phyloP scores from a whole-genome alignment of 768 basidiomycete species.

The Naganishia friedmannii region DNA sequence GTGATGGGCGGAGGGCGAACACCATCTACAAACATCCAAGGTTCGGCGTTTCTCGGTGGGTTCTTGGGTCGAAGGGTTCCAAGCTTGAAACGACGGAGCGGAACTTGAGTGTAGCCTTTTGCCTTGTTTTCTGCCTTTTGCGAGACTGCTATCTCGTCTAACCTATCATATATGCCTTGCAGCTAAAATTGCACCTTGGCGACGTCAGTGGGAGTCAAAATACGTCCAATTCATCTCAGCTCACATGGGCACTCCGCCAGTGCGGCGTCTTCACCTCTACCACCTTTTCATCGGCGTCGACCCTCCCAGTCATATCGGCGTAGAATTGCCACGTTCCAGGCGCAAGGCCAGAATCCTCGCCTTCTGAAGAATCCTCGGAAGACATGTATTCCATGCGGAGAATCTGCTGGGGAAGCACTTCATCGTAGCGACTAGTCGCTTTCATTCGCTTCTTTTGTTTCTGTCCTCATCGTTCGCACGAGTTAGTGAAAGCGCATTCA shows the following conservation, averaged over 20 bases:
- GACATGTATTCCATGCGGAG: conserved; percentile 49
- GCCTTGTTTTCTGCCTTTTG: conserved; percentile 24
- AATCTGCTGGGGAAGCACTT: conserved; percentile 7
- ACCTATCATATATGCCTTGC: conserved; percentile 37
- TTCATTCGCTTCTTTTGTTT: conserved; percentile 47
- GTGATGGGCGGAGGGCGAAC: conserved; percentile 11
- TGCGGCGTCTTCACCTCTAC: conserved; percentile 48
- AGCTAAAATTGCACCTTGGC: conserved; percentile 29
- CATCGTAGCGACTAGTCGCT: conserved; percentile 28
- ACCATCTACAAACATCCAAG: conserved; percentile 29
- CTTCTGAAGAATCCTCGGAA: conserved; percentile 48
- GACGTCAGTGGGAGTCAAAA: background rate
- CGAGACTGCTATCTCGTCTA: conserved; percentile 37
- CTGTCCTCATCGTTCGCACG: conserved; percentile 27
- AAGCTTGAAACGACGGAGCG: conserved; percentile 39
- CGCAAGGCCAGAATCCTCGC: conserved; percentile 34
- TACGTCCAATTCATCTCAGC: conserved; percentile 1
- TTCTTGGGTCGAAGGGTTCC: conserved; percentile 26
- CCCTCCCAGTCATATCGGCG: conserved; percentile 38
- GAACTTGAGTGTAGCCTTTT: conserved; percentile 41
- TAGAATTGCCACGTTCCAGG: conserved; percentile 22
- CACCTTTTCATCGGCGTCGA: conserved; percentile 42
- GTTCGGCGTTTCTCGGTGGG: conserved; percentile 22
- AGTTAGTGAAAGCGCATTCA: background rate
- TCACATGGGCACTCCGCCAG: conserved; percentile 46